Base-by-base conservation (phyloP, 352 stramenopile species). In the Pythium aristosporum region DNA sequence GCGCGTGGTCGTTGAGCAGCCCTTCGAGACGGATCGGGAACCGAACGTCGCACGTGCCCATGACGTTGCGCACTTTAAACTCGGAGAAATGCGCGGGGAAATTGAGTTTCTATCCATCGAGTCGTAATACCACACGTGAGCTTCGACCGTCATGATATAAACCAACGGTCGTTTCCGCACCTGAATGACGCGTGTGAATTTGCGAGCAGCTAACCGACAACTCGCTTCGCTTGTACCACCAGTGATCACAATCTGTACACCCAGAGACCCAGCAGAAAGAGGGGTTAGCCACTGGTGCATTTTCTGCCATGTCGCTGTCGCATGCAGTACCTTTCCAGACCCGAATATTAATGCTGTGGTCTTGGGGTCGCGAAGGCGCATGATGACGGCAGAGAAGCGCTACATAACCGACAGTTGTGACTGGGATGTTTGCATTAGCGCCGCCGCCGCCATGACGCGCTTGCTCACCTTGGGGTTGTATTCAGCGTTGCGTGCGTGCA, bases 21-120 rank as follows among this genome's bases (percentile, higher is more conserved):
- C 96, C 97, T 82, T 99, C 98, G 48, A 99, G 79, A 42, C 97
- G 89, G 61, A 99, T 99, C 3, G 98, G 97, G 72, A 99, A 99
- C 16, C 96, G 92, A 20, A 98, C 86, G 77, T 99, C 97, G 42
- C 93, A 97, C 36, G 97, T 99, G 32, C 92, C 97, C 72, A 99
- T 98, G 53, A 99, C 98, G 72, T 99, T 99, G 65, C 98, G 97
- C 43, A 98, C 86, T 71, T 96, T 96, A 60, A 98, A 96, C 49
- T 96, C 85, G 41, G 77, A 80, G 52, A 96, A 94, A 55, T 88
- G 79, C 30, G 86, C 84, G 7, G 87, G 87, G 44, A 95, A 95
- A 65, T 92, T 91, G 25, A 95, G 71, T 92, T 95, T 95, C 87
- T 95, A n/a, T n/a, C 18, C 8, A 39, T 12, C 28, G 34, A 12